Evolutionary conservation across 2,329 filamentous ascomycete genomes (phyloP), one percentile per base, ranked within the genome.

Genomic region (Calcarisporium arbuscula): DNA sequence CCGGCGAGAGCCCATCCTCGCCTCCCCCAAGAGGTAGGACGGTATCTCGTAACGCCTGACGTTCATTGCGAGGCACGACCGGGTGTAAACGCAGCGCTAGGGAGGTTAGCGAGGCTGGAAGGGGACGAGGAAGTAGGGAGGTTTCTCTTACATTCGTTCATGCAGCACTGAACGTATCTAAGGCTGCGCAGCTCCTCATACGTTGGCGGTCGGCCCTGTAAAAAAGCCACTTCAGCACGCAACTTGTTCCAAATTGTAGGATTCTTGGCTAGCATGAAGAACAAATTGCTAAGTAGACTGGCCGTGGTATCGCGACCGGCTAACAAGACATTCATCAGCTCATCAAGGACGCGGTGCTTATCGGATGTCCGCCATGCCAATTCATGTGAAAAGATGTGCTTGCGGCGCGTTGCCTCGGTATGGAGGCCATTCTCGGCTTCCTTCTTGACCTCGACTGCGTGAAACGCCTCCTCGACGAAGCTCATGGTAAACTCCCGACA

Each of bases 21-120:
- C 72, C 72, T 27, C 72, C 72, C 15, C 72, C 72, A 0, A 54
- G 44, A 1, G 72, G 72, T 0, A 76, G 54, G 1, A 63, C 54
- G 1, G 68, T 72, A 49, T 74, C 67, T 27, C 51, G 51, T 7
- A 58, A 47, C 0, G 71, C 70, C 20, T 54, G 46, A 17, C 72
- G 66, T 6, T 52, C 52, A 47, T 74, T 75, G 18, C 56, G 42
- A 2, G 70, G 68, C 5, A 72, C 65, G 4, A 63, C 56, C 2
- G 69, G 64, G 41, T 70, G 58, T 2, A 70, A 48, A 12, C 70
- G 65, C 7, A 73, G 58, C 1, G 57, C 61, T 61, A 22, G 12
- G 63, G 14, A 22, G 14, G 3, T 25, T n/a, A 38, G 29, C 17
- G 5, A 27, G 21, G 14, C 14, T 6, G n/a, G 14, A 8, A 10